Evolutionary conservation across 345 rosid species (phyloP), one percentile per base, ranked within the genome.

Genomic region (Salix viminalis): DNA sequence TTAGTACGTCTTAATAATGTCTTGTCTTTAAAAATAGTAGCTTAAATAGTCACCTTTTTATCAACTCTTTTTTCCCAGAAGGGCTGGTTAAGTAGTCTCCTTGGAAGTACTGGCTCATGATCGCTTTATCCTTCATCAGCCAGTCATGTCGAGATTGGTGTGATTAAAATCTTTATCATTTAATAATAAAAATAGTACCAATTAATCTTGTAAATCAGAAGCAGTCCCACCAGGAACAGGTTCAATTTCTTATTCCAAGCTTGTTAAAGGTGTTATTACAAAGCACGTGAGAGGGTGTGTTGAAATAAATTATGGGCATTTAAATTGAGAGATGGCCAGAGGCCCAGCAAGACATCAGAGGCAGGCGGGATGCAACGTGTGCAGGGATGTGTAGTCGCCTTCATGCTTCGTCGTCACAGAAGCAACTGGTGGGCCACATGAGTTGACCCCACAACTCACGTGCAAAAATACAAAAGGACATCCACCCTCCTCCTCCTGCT

Each of bases 361-460:
- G 26, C 4, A 30, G 68, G 70, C n/a, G 48, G 2, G 10, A 32
- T 50, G 36, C 2, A 65, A 75, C 74, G 67, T 48, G 75, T 60
- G 36, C 65, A 75, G 75, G 62, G 61, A 76, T 32, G 77, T 75
- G 81, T 41, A 73, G 83, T 79, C 87, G 61, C 41, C 74, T 79
- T 73, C 83, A 50, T 48, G 34, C 34, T 32, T 32, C 34, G 34
- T 32, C 34, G 34, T 32, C 34, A 4, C 34, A 32, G 34, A 72
- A 68, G 69, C 18, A 69, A 36, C 72, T 37, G 76, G 84, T 77
- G 85, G 85, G 83, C 83, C 85, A 77, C 77, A 72, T 75, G 80
- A 82, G 79, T 82, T 82, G 82, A 82, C 84, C 85, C 83, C 75
- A 36, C 81, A 82, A 62, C 85, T 82, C 87, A 84, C 87, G 87